These are phyloP conservation scores for Xylaria cubensis DNA, from an alignment of 495 filamentous ascomycete species.

Conservation along the genomic window DNA sequence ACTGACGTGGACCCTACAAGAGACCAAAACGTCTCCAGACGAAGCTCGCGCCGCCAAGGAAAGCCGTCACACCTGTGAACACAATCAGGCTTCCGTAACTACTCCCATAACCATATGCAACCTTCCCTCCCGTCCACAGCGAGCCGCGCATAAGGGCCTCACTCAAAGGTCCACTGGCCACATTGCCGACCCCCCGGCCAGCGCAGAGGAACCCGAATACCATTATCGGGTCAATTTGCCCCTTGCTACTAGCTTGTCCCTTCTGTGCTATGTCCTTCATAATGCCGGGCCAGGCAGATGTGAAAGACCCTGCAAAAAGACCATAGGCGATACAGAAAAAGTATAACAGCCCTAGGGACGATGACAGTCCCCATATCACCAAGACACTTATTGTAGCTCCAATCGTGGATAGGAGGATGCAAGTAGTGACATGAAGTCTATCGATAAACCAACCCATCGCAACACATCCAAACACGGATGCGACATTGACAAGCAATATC, in stretches of 20 bases:
- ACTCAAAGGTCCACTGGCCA: slow-evolving; percentile 63
- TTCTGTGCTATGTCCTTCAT: slow-evolving; percentile 54
- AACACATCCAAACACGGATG: slow-evolving; percentile 61
- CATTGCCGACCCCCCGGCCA: slow-evolving; percentile 68
- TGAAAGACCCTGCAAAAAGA: slow-evolving; percentile 69
- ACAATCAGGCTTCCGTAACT: slow-evolving; percentile 62
- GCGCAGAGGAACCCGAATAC: slow-evolving; percentile 61
- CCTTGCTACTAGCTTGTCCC: slow-evolving; percentile 29
- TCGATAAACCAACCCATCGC: slow-evolving; percentile 65
- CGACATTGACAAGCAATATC: slow-evolving; percentile 62
- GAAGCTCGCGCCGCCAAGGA: slow-evolving; percentile 58
- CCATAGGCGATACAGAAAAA: slow-evolving; percentile 71
- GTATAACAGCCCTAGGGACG: slow-evolving; percentile 58
- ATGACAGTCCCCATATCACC: slow-evolving; percentile 69
- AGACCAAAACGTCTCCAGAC: slow-evolving; percentile 54
- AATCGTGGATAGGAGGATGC: slow-evolving; percentile 63
- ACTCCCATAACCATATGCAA: slow-evolving; percentile 52
- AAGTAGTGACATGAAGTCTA: slow-evolving; percentile 62
- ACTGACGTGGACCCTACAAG: slow-evolving; percentile 8
- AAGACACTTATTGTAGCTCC: slow-evolving; percentile 65
- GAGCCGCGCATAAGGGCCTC: slow-evolving; percentile 54
- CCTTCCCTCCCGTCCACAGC: slow-evolving; percentile 39
- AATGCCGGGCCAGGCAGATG: slow-evolving; percentile 63
- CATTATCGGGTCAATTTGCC: slow-evolving; percentile 39
- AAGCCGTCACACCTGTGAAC: slow-evolving; percentile 63